Evolutionary conservation across 1,284 basidiomycete species (phyloP).

Genomic region (Fomitopsis schrenkii): DNA sequence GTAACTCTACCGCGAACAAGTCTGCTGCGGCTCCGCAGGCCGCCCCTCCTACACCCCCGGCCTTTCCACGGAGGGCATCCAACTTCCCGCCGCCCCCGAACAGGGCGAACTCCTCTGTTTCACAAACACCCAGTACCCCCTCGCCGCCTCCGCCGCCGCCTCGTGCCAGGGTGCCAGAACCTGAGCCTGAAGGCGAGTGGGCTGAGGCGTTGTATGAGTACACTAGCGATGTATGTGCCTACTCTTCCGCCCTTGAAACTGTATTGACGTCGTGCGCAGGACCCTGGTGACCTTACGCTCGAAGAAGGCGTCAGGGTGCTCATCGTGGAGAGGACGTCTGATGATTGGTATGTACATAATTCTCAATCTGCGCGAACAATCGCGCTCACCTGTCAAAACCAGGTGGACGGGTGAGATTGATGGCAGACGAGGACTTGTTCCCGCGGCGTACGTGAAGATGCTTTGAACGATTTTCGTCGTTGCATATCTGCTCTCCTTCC

Average conservation of each 20-base stretch:
- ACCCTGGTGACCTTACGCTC: conserved; percentile 60
- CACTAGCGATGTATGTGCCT: conserved; percentile 45
- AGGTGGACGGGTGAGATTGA: conserved; percentile 77
- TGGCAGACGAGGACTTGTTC: conserved; percentile 63
- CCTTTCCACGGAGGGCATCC: conserved; percentile 42
- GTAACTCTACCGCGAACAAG: conserved; percentile 38
- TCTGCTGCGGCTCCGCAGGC: conserved; percentile 29
- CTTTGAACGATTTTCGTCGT: conserved; percentile 19
- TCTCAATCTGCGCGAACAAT: background rate
- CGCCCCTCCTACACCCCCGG: conserved; percentile 40
- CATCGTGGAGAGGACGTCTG: conserved; percentile 61
- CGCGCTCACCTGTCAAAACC: conserved; percentile 5
- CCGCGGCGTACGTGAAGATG: conserved; percentile 70
- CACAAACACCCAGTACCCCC: conserved; percentile 19
- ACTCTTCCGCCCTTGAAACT: background rate
- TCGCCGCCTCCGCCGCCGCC: conserved; percentile 21
- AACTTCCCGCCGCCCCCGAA: conserved; percentile 55
- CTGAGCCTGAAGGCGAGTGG: conserved; percentile 60
- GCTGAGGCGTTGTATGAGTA: conserved; percentile 77
- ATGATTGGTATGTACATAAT: conserved; percentile 66
- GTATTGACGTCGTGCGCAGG: conserved; percentile 35
- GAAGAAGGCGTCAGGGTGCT: conserved; percentile 50
- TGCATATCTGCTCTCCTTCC: background rate
- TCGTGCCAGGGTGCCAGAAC: conserved; percentile 21
- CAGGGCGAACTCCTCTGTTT: conserved; percentile 26